phyloP scores from a whole-genome alignment of 1,139 yeast genomes.

The Nematodospora anomalae region DNA sequence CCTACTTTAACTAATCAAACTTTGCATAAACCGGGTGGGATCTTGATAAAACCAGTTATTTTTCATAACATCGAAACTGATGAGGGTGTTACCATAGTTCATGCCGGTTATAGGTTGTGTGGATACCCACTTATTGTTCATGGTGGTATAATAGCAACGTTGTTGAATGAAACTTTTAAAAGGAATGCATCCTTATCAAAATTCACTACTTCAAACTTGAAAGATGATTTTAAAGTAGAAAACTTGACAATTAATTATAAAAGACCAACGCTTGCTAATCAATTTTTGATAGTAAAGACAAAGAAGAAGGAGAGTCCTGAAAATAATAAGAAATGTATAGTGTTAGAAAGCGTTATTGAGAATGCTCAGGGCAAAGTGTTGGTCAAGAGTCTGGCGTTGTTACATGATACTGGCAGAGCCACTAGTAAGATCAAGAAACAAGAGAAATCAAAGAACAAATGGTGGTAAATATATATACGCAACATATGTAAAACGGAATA shows the following conservation, averaged over 20 bases:
- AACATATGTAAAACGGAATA: too few relatives aligned
- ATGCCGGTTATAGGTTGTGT: conserved; percentile 74
- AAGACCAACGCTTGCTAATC: conserved; percentile 78
- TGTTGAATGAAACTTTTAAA: conserved; percentile 73
- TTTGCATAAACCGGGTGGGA: conserved; percentile 67
- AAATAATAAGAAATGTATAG: conserved; percentile 24
- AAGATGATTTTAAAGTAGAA: conserved; percentile 48
- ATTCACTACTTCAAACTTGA: conserved; percentile 31
- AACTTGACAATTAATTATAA: conserved; percentile 58
- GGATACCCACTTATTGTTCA: conserved; percentile 89
- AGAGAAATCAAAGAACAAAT: conserved; percentile 12
- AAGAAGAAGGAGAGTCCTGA: conserved; percentile 27
- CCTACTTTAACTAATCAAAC: conserved; percentile 33
- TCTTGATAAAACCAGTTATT: conserved; percentile 69
- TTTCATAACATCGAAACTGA: conserved; percentile 59
- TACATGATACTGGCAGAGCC: conserved; percentile 44
- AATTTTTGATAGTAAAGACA: conserved; percentile 68
- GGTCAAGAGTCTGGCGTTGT: conserved; percentile 38
- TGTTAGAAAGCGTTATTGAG: conserved; percentile 35
- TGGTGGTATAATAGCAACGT: conserved; percentile 86
- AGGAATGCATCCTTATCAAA: conserved; percentile 51
- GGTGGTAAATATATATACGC: conserved; percentile 12
- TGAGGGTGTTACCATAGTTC: conserved; percentile 67
- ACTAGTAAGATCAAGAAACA: conserved; percentile 17
- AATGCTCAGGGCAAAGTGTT: conserved; percentile 36